phyloP scores from a whole-genome alignment of 768 basidiomycete genomes.

The Collybia sp. region DNA sequence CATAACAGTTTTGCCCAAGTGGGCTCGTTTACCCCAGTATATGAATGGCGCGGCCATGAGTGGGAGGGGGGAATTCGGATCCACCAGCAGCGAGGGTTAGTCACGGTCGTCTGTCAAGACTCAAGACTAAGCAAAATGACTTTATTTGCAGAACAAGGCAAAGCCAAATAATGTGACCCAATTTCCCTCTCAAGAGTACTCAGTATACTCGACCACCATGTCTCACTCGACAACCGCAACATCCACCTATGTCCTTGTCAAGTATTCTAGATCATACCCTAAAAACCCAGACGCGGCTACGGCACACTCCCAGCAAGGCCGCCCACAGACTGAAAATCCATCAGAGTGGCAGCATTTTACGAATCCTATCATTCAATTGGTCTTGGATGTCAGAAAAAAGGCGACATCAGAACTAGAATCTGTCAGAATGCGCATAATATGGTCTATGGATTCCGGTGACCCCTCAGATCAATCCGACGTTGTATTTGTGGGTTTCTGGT shows the following conservation, averaged over 20 bases:
- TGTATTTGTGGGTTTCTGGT: constrained; percentile 50
- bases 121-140: constrained; percentile 2
- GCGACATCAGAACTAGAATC: constrained; percentile 51
- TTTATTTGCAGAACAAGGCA: background rate
- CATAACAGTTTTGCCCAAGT: constrained; percentile 51
- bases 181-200: background rate
- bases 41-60: constrained; percentile 10
- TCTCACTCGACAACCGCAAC: constrained; percentile 56
- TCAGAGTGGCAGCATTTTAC: constrained; percentile 77
- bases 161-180: background rate
- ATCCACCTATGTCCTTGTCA: constrained; percentile 49
- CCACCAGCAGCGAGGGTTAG: no score
- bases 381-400: constrained; percentile 56
- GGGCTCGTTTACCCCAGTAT: constrained; percentile 22
- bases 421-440: constrained; percentile 59
- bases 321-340: constrained; percentile 8
- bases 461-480: constrained; percentile 49
- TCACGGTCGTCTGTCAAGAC: no score
- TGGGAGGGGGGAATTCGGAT: constrained; percentile 6
- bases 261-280: constrained; percentile 69
- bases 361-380: constrained; percentile 61
- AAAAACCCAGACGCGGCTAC: constrained; percentile 13
- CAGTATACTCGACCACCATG: constrained; percentile 18
- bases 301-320: constrained; percentile 5
- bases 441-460: constrained; percentile 45